Conservation (phyloP, 805 yeast genomes). For the Sugiyamaella floridensis region DNA sequence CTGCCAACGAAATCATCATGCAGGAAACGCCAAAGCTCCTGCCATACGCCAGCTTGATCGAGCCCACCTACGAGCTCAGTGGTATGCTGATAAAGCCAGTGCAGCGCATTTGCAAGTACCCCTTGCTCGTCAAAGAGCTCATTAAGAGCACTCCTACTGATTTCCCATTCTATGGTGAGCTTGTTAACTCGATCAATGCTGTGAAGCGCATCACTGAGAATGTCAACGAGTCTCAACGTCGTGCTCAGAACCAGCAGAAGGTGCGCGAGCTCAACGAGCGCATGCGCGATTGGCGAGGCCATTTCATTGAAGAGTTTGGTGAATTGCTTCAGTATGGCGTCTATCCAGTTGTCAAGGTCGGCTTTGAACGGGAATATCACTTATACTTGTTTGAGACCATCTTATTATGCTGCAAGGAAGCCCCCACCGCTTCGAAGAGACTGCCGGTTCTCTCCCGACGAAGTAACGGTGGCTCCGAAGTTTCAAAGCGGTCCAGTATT, state of each 20-base stretch:
- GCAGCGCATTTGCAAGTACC: conserved; percentile 94
- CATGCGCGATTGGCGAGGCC: conserved; percentile 90
- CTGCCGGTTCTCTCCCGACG: conserved; percentile 40
- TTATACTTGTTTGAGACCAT: conserved; percentile 80
- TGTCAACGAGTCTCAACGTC: conserved; percentile 90
- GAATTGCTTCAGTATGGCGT: conserved; percentile 70
- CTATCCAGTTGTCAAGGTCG: conserved; percentile 42
- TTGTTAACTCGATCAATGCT: conserved; percentile 60
- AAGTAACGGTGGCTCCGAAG: conserved; percentile 29
- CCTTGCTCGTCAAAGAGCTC: conserved; percentile 65
- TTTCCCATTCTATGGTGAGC: conserved; percentile 56
- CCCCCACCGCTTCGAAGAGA: conserved; percentile 41
- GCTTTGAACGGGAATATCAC: conserved; percentile 77
- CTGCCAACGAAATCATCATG: conserved; percentile 73
- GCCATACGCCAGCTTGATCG: conserved; percentile 54
- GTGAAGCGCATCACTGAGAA: conserved; percentile 78
- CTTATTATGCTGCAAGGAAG: conserved; percentile 58
- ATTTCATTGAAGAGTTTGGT: conserved; percentile 71
- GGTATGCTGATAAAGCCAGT: conserved; percentile 88
- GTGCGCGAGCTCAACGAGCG: conserved; percentile 62
- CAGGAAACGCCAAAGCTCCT: conserved; percentile 51
- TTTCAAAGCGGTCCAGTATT: conserved; percentile 26
- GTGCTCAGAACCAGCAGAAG: conserved; percentile 75
- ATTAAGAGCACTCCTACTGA: conserved; percentile 53
- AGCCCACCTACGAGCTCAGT: conserved; percentile 83